A percentile compares a stretch with the other conserved stretches of the same genome.
Evolutionary conservation across 441 rosid species (phyloP).

Genomic region (Bruguiera hainesii): DNA sequence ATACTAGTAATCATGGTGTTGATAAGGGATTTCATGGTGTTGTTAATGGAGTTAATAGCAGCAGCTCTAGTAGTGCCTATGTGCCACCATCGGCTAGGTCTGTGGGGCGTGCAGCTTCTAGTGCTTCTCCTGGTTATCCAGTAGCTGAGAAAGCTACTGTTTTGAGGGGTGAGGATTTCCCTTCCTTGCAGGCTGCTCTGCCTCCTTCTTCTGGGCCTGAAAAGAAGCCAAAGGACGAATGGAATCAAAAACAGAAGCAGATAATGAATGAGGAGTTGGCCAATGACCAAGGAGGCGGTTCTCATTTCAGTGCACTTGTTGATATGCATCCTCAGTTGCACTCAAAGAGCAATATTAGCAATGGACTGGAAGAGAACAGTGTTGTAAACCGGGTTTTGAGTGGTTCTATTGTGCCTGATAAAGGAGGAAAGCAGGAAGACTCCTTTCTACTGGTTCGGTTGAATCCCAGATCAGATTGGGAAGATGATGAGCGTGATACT

Average conservation of each 20-base stretch:
- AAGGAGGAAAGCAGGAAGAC: constrained; percentile 54
- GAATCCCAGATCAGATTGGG: constrained; percentile 96
- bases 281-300: constrained; percentile 39
- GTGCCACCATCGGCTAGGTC: constrained; percentile 51
- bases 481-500: constrained; percentile 98
- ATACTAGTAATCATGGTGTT: constrained; percentile 22
- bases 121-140: constrained; percentile 25
- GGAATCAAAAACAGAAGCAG: constrained; percentile 66
- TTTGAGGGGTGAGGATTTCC: constrained; percentile 93
- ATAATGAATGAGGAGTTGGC: constrained; percentile 34
- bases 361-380: constrained; percentile 37
- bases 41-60: constrained; percentile 46
- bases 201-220: constrained; percentile 49
- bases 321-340: constrained; percentile 63
- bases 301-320: constrained; percentile 35
- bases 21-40: constrained; percentile 38
- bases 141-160: constrained; percentile 54
- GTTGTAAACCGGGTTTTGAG: constrained; percentile 29
- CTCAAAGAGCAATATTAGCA: constrained; percentile 33
- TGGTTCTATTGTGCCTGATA: constrained; percentile 41
- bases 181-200: constrained; percentile 77
- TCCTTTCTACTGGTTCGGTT: constrained; percentile 61
- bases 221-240: constrained; percentile 74
- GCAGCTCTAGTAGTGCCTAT: constrained; percentile 38
- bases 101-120: constrained; percentile 31